These are phyloP conservation scores for Neopestalotiopsis sp. DNA, from an alignment of 2,329 filamentous ascomycete species.

Conservation along the genomic window DNA sequence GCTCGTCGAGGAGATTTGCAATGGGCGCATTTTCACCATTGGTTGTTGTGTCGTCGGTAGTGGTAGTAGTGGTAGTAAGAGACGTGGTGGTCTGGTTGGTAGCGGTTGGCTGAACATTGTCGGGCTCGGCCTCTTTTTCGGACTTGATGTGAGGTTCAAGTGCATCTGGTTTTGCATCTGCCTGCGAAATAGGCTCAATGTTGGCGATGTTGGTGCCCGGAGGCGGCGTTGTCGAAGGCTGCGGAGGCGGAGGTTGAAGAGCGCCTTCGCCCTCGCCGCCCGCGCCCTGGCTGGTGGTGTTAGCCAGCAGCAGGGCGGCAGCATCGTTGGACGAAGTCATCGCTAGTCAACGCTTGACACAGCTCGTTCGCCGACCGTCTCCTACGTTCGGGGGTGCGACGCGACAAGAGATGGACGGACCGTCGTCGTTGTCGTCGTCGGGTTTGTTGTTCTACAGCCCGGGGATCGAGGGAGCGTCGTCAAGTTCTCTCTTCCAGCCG, in stretches of 20 bases:
- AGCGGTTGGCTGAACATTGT: not conserved
- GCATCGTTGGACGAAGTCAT: slow-evolving; percentile 62
- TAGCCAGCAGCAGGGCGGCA: slow-evolving; percentile 5
- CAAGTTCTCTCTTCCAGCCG: slow-evolving; percentile 13
- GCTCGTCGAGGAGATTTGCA: not conserved
- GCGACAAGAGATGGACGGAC: slow-evolving; percentile 1
- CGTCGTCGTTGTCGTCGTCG: slow-evolving; percentile 2
- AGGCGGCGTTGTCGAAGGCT: slow-evolving; percentile 17
- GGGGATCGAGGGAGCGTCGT: not conserved
- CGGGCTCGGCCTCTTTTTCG: not conserved
- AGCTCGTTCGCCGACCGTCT: slow-evolving; percentile 60
- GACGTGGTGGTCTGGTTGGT: slow-evolving; percentile 12
- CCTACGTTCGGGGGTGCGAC: slow-evolving; percentile 15
- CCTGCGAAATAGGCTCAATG: not conserved
- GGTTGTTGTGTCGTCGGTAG: slow-evolving; percentile 11
- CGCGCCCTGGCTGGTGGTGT: slow-evolving; percentile 17
- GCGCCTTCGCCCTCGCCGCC: slow-evolving; percentile 20
- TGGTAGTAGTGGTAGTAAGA: slow-evolving; percentile 8
- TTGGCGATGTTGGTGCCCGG: not conserved
- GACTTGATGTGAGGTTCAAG: not conserved
- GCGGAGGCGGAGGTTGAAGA: slow-evolving; percentile 21
- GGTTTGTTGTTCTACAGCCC: not conserved
- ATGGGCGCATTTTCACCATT: slow-evolving; percentile 8
- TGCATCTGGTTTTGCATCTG: not conserved
- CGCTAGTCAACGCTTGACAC: slow-evolving; percentile 57